Base-by-base conservation (phyloP, 208 protist genomes). In the Jaenimonas drosophilae region DNA sequence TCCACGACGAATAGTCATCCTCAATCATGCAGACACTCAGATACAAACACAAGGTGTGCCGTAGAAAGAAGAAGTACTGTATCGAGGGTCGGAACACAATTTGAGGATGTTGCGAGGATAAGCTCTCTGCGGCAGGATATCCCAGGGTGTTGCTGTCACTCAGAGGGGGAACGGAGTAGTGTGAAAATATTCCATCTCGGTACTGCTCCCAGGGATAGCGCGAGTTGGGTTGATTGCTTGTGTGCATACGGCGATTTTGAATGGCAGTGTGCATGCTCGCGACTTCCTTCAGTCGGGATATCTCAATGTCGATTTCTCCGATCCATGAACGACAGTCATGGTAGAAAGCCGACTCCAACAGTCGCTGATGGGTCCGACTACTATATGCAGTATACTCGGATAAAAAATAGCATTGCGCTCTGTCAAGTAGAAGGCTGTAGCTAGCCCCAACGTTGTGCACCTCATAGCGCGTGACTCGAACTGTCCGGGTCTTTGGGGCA, bases 41-140 rank as follows among this genome's bases (percentile, higher is more conserved):
- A 47, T 89, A 76, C 36, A 92, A 19, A 12, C 59, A 56, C 2
- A 89, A 50, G 0, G 73, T 62, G 30, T 69, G 64, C 24, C 66
- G 57, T 3, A 88, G 45, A 46, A 85, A 81, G 31, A 43, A 49
- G 39, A 92, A 86, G 6, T 81, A 52, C 12, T 59, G 67, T 24
- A 92, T 44, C 2, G 84, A 46, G 9, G 84, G 84, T 1, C 54
- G 59, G 41, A 92, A 89, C n/a, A 82, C 73, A 33, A 87, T 63
- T 25, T 61, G 59, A 1, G 54, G 19, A 23, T 37, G n/a, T n/a
- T n/a, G n/a, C n/a, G n/a, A n/a, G n/a, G n/a, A n/a, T n/a, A n/a
- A n/a, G n/a, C n/a, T n/a, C n/a, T n/a, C n/a, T n/a, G n/a, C n/a
- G n/a, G n/a, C n/a, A n/a, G n/a, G n/a, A n/a, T n/a, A n/a, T n/a